Evolutionary conservation across 169 alveolate species (phyloP).

Genomic region (Cryptosporidium xiaoi): DNA sequence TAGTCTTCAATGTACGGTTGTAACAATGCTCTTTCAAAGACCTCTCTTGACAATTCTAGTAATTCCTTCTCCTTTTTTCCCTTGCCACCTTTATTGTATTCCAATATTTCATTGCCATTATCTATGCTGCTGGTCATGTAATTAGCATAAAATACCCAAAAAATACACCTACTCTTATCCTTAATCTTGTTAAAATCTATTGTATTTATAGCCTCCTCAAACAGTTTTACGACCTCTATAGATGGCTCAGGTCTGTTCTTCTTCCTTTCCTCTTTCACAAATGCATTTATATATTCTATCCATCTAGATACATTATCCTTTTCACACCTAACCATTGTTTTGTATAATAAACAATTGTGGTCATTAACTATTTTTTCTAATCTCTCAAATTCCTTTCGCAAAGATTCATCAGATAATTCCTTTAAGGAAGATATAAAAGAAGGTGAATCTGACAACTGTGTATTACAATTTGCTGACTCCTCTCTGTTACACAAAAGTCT

Average conservation of each 20-base stretch:
- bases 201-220: conserved; percentile 38
- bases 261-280: conserved; percentile 4
- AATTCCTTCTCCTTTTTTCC: not conserved
- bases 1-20: conserved; percentile 36
- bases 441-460: conserved; percentile 11
- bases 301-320: conserved; percentile 50
- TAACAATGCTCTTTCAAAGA: conserved; percentile 29
- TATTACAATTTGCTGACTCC: not conserved
- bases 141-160: conserved; percentile 65
- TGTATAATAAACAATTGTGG: conserved; percentile 11
- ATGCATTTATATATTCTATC: conserved; percentile 56
- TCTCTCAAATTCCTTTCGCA: not conserved
- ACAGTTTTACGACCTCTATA: conserved; percentile 22
- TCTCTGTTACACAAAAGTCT: not conserved
- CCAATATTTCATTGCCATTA: conserved; percentile 37
- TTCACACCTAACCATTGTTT: conserved; percentile 15
- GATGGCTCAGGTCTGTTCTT: conserved; percentile 37
- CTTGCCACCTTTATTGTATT: not conserved
- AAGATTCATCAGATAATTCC: not conserved
- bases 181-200: conserved; percentile 26
- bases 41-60: conserved; percentile 44
- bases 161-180: conserved; percentile 25
- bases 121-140: conserved; percentile 35
- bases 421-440: not conserved
- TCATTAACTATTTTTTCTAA: conserved; percentile 32